A percentile compares a stretch with the other conserved stretches of the same genome.
phyloP scores from a whole-genome alignment of 345 rosid species.

The Clarkia xantiana region DNA sequence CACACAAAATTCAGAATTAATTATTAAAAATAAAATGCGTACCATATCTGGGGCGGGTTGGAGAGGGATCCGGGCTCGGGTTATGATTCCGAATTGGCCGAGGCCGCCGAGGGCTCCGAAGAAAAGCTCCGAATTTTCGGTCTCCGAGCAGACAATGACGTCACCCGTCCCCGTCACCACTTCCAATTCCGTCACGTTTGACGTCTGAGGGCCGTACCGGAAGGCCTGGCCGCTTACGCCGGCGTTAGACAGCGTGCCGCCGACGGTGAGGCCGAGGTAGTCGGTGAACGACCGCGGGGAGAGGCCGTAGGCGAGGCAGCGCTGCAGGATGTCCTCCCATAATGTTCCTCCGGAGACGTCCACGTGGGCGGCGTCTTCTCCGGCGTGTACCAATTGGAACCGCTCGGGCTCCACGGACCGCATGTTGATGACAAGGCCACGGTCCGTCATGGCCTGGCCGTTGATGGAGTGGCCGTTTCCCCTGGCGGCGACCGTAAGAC shows the following conservation, averaged over 20 bases:
- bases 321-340: conserved; percentile 73
- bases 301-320: conserved; percentile 42
- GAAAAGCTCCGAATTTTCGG: conserved; percentile 47
- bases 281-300: conserved; percentile 96
- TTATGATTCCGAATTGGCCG: conserved; percentile 87
- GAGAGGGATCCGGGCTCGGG: conserved; percentile 59
- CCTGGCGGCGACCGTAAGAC: conserved; percentile 80
- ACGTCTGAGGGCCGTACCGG: conserved; percentile 79
- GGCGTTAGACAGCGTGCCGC: conserved; percentile 90
- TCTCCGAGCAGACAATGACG: conserved; percentile 36
- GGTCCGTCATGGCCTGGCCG: conserved; percentile 90
- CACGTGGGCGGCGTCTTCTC: conserved; percentile 13
- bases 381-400: conserved; percentile 21
- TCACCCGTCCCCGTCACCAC: conserved; percentile 81
- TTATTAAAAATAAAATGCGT: neutral
- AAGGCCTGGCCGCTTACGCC: conserved; percentile 93
- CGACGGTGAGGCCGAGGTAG: conserved; percentile 70
- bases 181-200: conserved; percentile 80
- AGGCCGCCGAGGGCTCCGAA: conserved; percentile 73
- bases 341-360: conserved; percentile 89
- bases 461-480: conserved; percentile 97
- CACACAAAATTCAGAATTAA: neutral
- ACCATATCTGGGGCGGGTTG: conserved; percentile 83
- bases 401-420: conserved; percentile 30
- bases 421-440: conserved; percentile 80